Evolutionary conservation across 768 basidiomycete genomes (phyloP), one percentile per base, ranked within the genome.

Genomic region (Suillus ampliporus): DNA sequence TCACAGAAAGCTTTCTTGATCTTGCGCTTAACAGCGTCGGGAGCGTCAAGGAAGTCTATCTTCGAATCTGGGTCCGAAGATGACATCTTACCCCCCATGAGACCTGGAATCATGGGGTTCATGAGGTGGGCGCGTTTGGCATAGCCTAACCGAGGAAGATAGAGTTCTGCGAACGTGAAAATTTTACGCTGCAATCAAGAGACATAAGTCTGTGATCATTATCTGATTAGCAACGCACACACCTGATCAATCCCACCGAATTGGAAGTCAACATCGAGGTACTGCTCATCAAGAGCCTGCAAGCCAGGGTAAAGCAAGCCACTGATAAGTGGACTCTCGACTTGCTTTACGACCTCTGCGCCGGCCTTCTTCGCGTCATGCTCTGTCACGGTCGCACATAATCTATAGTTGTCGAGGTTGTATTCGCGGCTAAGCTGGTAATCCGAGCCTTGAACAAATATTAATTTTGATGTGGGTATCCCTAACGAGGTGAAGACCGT

Each of bases 191-290:
- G 72, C 23, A n/a, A 53, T 11, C 38, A 35, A 28, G 7, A n/a
- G 5, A 57, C 26, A 11, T 56, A 23, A 26, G 13, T 38, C 38
- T 11, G 17, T 13, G 2, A 19, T 28, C 15, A 28, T 38, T 38
- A 40, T 26, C 54, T 40, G 23, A 28, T 26, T 40, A 35, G 46
- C 57, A 13, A 60, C 37, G 41, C 1, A 71, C 84, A 58, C 60
- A 96, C 96, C 85, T 99, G 97, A 73, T 99, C 97, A 10, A 94
- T 89, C 58, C 97, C 97, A 17, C 97, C 97, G 67, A 99, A 99
- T 76, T 99, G 97, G 79, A 99, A 97, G 74, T 99, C 95, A 34
- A 92, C 91, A 19, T 83, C 93, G 21, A 99, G 85, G 83, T 99
- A 98, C 78, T 99, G 89, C 76, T 99, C 97, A 68, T 99, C 97